Base-by-base conservation (phyloP, 345 rosid species). In the Arabis alpina region DNA sequence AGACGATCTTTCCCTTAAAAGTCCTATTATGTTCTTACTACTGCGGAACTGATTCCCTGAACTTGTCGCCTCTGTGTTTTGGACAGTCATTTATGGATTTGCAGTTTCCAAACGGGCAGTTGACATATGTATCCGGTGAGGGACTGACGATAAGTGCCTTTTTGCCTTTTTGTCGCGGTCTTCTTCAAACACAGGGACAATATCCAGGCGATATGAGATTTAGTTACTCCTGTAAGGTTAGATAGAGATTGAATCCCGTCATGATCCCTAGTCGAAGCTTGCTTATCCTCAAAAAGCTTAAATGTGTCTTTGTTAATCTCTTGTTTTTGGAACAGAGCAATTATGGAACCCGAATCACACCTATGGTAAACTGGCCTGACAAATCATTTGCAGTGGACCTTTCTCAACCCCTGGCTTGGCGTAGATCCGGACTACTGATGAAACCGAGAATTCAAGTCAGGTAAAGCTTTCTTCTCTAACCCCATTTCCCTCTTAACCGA, bases 201-300 rank as follows among this genome's bases (percentile, higher is more conserved):
- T 91, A 87, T 84, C 98, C 98, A 7, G 98, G 98, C 9, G 96
- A 91, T 80, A 93, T 93, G 98, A 87, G 91, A 76, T 85, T 84
- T 70, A 93, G 98, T 82, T 93, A 78, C 79, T 89, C 97, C 55
- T 80, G 79, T 72, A 93, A 91, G 96, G 98, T 93, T 39, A 67
- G 63, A 58, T 59, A 11, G 44, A 57, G 16, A 36, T 43, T 7
- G 11, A 28, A 15, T 53, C 19, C 51, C 28, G 7, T 27, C 41
- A 14, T 66, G 61, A 52, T 53, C 55, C 24, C 25, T 32, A 47
- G 58, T 28, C 32, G 4, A 24, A 24, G 39, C 39, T 1, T 44
- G 28, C 23, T 15, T 54, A 13, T 61, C 23, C 24, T 60, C 47
- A 45, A 23, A 50, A 62, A 57, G 23, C 49, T 8, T 68, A 12